Conservation (phyloP, 345 rosid species). For the Syzygium oleosum region DNA sequence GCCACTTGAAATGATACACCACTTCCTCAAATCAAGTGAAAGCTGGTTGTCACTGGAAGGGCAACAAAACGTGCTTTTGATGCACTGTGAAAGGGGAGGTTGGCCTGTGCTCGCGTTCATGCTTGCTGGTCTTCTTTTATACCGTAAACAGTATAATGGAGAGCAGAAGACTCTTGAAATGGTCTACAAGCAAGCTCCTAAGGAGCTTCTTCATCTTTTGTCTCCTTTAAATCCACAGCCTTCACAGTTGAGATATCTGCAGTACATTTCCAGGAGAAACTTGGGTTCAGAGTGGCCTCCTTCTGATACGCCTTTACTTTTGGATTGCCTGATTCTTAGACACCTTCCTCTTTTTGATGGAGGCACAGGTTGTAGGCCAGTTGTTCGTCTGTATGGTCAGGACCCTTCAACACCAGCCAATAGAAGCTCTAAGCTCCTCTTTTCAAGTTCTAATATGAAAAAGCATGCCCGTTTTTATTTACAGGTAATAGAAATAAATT, state of each 20-base stretch:
- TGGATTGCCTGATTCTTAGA: constrained; percentile 83
- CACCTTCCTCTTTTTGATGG: constrained; percentile 69
- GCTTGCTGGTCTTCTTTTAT: constrained; percentile 87
- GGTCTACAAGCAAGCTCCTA: constrained; percentile 98
- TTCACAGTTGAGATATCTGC: constrained; percentile 94
- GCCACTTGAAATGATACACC: constrained; percentile 93
- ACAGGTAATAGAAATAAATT: constrained; percentile 39
- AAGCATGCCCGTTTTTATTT: constrained; percentile 52
- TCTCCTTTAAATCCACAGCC: constrained; percentile 86
- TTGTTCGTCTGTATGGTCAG: constrained; percentile 81
- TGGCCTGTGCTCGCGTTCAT: constrained; percentile 98
- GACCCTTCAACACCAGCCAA: constrained; percentile 64
- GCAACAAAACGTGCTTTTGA: constrained; percentile 84
- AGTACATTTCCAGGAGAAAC: constrained; percentile 90
- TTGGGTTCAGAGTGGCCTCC: constrained; percentile 96
- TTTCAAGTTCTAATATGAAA: constrained; percentile 56
- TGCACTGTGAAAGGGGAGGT: constrained; percentile 97
- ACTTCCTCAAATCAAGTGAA: constrained; percentile 85
- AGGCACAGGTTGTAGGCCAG: constrained; percentile 77
- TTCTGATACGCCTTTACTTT: constrained; percentile 72
- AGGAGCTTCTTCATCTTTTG: constrained; percentile 74
- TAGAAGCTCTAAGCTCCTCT: constrained; percentile 82
- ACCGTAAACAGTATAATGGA: constrained; percentile 77
- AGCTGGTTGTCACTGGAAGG: constrained; percentile 94
- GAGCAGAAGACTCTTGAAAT: constrained; percentile 97